Evolutionary conservation across 305 asterid genomes (phyloP).

Genomic region (Stenogyne calaminthoides): DNA sequence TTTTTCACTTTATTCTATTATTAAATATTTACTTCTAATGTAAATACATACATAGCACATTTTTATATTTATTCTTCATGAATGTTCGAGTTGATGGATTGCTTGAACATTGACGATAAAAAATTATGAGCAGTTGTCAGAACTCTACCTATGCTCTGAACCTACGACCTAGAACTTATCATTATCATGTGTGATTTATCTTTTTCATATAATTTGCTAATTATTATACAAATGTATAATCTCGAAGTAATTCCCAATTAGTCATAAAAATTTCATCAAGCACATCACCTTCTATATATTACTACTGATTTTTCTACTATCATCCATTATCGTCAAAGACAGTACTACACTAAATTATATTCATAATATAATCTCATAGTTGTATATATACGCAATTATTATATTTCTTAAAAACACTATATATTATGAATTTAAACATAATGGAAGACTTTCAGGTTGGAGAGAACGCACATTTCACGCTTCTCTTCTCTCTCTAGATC

Average conservation of each 20-base stretch:
- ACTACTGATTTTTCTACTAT: not conserved
- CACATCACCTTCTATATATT: too few relatives aligned
- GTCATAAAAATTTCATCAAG: too few relatives aligned
- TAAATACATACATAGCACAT: too few relatives aligned
- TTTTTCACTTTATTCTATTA: not conserved
- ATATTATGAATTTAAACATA: not conserved
- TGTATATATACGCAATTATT: not conserved
- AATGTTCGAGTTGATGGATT: not conserved
- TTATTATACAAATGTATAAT: too few relatives aligned
- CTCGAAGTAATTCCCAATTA: too few relatives aligned
- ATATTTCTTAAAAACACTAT: not conserved
- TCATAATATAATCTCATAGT: not conserved
- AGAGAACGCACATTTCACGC: not conserved
- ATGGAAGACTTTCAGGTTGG: not conserved
- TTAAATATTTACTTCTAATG: not conserved
- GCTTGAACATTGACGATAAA: too few relatives aligned
- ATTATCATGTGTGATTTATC: too few relatives aligned
- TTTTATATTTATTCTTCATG: not conserved
- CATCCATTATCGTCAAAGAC: not conserved
- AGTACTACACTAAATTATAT: not conserved
- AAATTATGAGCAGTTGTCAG: too few relatives aligned
- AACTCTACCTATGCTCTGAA: too few relatives aligned
- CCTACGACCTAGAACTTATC: too few relatives aligned
- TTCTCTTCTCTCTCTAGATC: not conserved
- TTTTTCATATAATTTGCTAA: too few relatives aligned